Evolutionary conservation across 371 early-diverging fungal species (phyloP).

Genomic region (Mucor lusitanicus): DNA sequence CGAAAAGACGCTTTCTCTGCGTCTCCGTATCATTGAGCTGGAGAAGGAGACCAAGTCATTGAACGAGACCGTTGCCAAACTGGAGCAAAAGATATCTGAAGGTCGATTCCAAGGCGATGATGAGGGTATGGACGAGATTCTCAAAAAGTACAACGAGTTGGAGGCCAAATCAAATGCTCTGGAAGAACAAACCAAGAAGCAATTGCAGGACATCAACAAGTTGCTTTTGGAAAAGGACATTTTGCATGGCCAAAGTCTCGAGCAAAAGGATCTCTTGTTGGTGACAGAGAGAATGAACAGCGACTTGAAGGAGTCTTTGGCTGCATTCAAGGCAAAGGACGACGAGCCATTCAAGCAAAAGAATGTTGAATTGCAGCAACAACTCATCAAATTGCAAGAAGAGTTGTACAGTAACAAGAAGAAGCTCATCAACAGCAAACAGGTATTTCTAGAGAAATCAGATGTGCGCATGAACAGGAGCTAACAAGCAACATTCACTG

Average conservation of each 20-base stretch:
- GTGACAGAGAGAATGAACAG: slow-evolving; percentile 62
- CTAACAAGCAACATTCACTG: too few relatives aligned
- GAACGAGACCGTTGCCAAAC: slow-evolving; percentile 28
- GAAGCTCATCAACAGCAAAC: slow-evolving; percentile 75
- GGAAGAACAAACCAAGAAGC: slow-evolving; percentile 63
- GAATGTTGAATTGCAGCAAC: slow-evolving; percentile 55
- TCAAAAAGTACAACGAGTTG: slow-evolving; percentile 29
- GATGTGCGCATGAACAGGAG: not conserved
- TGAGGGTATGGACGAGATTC: slow-evolving; percentile 39
- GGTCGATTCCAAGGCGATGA: slow-evolving; percentile 38
- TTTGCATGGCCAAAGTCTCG: slow-evolving; percentile 57
- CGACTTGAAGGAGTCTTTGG: slow-evolving; percentile 69
- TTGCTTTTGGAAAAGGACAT: slow-evolving; percentile 67
- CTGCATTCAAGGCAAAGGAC: slow-evolving; percentile 67
- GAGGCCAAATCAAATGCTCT: slow-evolving; percentile 50
- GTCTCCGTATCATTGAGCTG: slow-evolving; percentile 44
- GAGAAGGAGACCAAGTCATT: slow-evolving; percentile 48
- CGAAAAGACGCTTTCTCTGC: slow-evolving; percentile 35
- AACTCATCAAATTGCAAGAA: slow-evolving; percentile 59
- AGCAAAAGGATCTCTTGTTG: slow-evolving; percentile 54
- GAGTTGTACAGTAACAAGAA: slow-evolving; percentile 57
- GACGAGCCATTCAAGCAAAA: slow-evolving; percentile 65
- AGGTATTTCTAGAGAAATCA: slow-evolving; percentile 37
- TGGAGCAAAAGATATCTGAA: slow-evolving; percentile 38
- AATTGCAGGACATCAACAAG: slow-evolving; percentile 66